Evolutionary conservation across 202 grass and related monocot genomes (phyloP), one percentile per base, ranked within the genome.

Genomic region (Setaria italica): DNA sequence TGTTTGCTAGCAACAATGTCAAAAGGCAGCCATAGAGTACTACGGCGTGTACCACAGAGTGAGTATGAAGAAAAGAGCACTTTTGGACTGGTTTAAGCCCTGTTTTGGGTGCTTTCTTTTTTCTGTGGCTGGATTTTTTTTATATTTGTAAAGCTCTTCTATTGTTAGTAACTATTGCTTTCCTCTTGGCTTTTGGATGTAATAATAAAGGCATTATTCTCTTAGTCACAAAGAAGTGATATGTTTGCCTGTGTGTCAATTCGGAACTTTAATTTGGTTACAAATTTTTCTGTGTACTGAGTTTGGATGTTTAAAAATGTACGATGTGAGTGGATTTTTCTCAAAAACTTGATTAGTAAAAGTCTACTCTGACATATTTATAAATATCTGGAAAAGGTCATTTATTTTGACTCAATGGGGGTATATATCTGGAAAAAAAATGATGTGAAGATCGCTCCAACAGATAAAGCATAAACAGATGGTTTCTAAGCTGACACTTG

Each of bases 1-100:
- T 88, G 82, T 82, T 91, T 72, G 85, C 57, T 85, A 73, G 80
- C 69, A 84, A 81, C 69, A 77, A 85, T 77, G 89, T 91, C 89
- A 85, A 91, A 43, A 32, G 85, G 17, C 74, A 90, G 15, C 37
- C 30, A 50, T 57, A 15, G 80, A 62, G 68, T 73, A 50, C 68
- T 14, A 2, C n/a, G 0, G 2, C 58, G 6, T 62, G 51, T 29
- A 48, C 68, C 54, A 72, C 80, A 83, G 80, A 50, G 80, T 82
- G 41, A 14, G 69, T 73, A 49, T 37, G 68, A 73, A 83, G 68
- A 46, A 73, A 83, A 83, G 55, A 21, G 11, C 57, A 50, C 68
- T 72, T 82, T 82, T 82, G 68, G 80, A 73, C 68, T 50, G 16
- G 45, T 62, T 49, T 62, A 49, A 72, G 60, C 29, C 15, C 39